Percentiles rank a stretch among this genome's conserved stretches.
Evolutionary conservation across 2,329 filamentous ascomycete genomes (phyloP).

Genomic region (Alternaria conjuncta): DNA sequence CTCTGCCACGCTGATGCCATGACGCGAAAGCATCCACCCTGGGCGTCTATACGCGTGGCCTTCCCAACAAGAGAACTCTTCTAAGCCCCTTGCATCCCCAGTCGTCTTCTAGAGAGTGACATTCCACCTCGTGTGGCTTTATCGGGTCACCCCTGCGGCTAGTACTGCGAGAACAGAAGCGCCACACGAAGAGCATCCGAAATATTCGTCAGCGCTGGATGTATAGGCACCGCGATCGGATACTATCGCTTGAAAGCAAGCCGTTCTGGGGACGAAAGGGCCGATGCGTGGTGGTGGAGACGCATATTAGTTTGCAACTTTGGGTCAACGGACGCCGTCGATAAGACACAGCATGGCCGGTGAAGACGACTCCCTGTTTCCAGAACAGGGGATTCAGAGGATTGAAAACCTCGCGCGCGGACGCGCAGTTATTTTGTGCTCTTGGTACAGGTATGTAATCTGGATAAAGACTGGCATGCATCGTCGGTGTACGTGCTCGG

Average conservation of each 20-base stretch:
- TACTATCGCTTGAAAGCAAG: neutral
- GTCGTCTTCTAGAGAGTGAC: neutral
- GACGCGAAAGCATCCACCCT: neutral
- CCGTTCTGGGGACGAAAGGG: neutral
- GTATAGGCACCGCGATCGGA: constrained; percentile 5
- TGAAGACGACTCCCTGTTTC: neutral
- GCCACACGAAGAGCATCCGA: neutral
- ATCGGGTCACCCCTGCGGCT: neutral
- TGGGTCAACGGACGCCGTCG: neutral
- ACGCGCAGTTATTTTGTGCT: neutral
- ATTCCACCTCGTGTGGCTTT: neutral
- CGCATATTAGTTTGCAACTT: neutral
- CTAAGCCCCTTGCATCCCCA: neutral
- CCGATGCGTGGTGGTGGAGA: constrained; percentile 5
- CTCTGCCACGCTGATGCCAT: neutral
- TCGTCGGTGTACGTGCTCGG: neutral
- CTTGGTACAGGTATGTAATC: neutral
- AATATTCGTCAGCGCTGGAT: neutral
- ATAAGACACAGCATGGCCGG: constrained; percentile 3
- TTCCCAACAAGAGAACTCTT: neutral
- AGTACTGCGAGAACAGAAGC: neutral
- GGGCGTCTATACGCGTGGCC: neutral
- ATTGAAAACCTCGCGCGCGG: neutral
- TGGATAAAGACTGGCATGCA: neutral
- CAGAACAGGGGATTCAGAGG: neutral